Base-by-base conservation (phyloP, 371 early-diverging fungal species). In the Mortierella sp. region DNA sequence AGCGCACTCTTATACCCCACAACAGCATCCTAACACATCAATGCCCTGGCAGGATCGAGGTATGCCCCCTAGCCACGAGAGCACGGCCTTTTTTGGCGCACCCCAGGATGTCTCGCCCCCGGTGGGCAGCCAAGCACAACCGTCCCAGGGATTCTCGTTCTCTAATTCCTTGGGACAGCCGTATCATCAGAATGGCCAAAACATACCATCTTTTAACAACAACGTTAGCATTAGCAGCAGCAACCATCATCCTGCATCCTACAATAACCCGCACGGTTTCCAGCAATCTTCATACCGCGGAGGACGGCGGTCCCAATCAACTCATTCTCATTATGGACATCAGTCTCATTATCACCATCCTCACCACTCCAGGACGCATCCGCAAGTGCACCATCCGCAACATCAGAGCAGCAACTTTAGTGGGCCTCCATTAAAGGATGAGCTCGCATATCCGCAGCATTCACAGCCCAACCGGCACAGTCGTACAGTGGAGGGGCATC, bases 281-380 rank as follows among this genome's bases (percentile, higher is more conserved):
- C 60, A 64, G 11, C 44, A 50, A 19, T 3, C 56, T 19, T 55
- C 65, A 6, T 50, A 57, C n/a, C 73, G 67, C 23, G 64, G 64
- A 19, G 71, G 60, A 2, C 72, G 72, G 23, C 72, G 72, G 11
- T 41, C 56, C 31, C 60, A 51, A n/a, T 23, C 70, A 8, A n/a
- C n/a, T n/a, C 59, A 64, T 5, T 49, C 56, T 6, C 51, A 70
- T 5, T 48, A 34, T 42, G 37, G 28, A 3, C 60, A 68, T 37
- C 76, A 75, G 51, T 50, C 52, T 23, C 69, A 68, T 26, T 66
- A 37, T 7, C 68, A 72, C 26, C 67, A 66, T 23, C 62, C 60
- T 21, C 55, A 57, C 24, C 78, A 67, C 27, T 47, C 71, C 32
- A 52, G 78, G 26, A 73, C 67, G 19, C 59, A 71, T 53, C 60